Base-by-base conservation (phyloP, 108 stramenopile genomes). In the Skeletonema grethae region DNA sequence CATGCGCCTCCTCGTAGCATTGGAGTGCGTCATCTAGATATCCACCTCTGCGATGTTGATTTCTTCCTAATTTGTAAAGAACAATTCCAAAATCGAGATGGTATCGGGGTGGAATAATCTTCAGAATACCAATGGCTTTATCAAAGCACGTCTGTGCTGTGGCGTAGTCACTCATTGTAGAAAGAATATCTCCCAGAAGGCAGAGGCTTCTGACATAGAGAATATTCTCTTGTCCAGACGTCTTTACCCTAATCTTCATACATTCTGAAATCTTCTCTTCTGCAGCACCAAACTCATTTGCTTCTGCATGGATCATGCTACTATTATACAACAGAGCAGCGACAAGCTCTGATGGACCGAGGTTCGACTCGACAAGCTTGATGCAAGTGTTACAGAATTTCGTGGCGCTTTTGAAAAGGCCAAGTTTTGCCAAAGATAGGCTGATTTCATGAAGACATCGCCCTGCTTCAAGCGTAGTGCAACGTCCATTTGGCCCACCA, bases 61-160 rank as follows among this genome's bases (percentile, higher is more conserved):
- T 92, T n/a, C 55, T 77, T 16, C 90, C 90, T 70, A 88, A 77
- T 50, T 89, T 92, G 67, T 88, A 88, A 0, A 89, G 84, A 39
- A 87, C 83, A 56, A 86, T 85, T 28, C 88, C 90, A 41, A 89
- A 85, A 53, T 89, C 87, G 53, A 89, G 75, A 25, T 78, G 72
- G 38, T 85, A 79, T 25, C 67, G 65, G 59, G 64, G 74, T 35
- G 87, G 85, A 35, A 83, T 86, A 29, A 48, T 73, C 62, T 88
- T 84, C 79, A 88, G 81, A 24, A 86, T 80, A 60, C 80, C 84
- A 16, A 91, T 79, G 32, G 85, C 80, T 83, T 88, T 86, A 43
- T 85, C 82, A 70, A 86, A 87, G 38, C 86, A 82, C 59, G 82
- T 85, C 70, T 87, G 77, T 29, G 90, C 86, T 63, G 83, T 85